Evolutionary conservation across 2,329 filamentous ascomycete species (phyloP).

Genomic region (Fusarium verrucosum): DNA sequence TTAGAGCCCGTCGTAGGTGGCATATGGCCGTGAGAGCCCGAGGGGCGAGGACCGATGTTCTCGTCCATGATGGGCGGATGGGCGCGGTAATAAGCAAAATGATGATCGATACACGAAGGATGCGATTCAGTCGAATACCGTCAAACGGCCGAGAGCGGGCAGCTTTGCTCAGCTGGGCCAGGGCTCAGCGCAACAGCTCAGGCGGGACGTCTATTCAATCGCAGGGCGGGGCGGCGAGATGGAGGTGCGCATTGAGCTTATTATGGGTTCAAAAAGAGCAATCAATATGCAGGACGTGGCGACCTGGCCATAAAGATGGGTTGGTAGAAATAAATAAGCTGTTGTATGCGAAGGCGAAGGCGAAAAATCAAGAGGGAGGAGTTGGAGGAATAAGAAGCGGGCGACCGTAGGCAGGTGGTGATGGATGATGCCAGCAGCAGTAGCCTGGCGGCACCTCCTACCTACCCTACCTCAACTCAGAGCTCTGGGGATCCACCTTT

Average conservation of each 20-base stretch:
- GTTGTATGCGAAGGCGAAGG: conserved; percentile 20
- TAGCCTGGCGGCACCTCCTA: conserved; percentile 37
- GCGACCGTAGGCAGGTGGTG: conserved; percentile 28
- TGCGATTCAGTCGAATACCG: conserved; percentile 16
- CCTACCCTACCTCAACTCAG: neutral
- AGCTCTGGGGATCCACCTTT: conserved; percentile 26
- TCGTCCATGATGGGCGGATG: conserved; percentile 50
- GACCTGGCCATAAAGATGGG: conserved; percentile 2
- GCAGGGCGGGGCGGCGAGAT: conserved; percentile 19
- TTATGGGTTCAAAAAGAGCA: conserved; percentile 4
- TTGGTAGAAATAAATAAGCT: neutral
- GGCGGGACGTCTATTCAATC: conserved; percentile 31
- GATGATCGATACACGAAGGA: neutral
- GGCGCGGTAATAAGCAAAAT: neutral
- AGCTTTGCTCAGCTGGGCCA: conserved; percentile 36
- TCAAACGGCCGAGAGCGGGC: conserved; percentile 30
- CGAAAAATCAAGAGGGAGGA: conserved; percentile 27
- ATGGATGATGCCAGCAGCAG: conserved; percentile 46
- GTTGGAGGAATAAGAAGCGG: conserved; percentile 29
- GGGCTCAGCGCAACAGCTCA: conserved; percentile 32
- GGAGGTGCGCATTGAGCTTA: conserved; percentile 32
- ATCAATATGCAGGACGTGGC: conserved; percentile 1
- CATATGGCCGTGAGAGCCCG: conserved; percentile 45
- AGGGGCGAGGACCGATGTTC: conserved; percentile 49
- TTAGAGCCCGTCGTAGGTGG: conserved; percentile 48